Evolutionary conservation across 2,329 filamentous ascomycete genomes (phyloP).

Genomic region (Teratosphaeria nubilosa): DNA sequence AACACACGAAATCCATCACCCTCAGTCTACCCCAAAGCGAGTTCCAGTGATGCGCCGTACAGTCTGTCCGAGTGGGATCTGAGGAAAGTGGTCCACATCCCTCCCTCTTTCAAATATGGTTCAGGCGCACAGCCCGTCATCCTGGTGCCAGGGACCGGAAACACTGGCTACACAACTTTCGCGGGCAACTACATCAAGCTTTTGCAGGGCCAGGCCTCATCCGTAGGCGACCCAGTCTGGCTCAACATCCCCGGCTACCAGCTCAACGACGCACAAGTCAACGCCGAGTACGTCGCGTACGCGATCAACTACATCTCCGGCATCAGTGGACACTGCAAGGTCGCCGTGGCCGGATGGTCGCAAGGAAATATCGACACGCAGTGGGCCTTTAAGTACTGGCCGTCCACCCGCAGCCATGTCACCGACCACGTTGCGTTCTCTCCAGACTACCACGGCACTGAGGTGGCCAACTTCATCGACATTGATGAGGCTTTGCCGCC

Average conservation of each 20-base stretch:
- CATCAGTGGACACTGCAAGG: conserved; percentile 28
- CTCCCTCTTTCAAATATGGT: conserved; percentile 38
- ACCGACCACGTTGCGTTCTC: conserved; percentile 44
- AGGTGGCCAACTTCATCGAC: conserved; percentile 27
- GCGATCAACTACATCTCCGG: conserved; percentile 47
- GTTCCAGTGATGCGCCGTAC: conserved; percentile 39
- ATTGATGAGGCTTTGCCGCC: conserved; percentile 23
- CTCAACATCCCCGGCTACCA: conserved; percentile 44
- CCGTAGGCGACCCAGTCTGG: conserved; percentile 43
- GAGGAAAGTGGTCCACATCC: conserved; percentile 44
- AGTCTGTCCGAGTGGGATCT: conserved; percentile 37
- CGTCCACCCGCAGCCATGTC: conserved; percentile 35
- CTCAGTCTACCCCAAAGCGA: conserved; percentile 30
- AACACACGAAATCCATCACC: conserved; percentile 16
- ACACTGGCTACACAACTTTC: conserved; percentile 38
- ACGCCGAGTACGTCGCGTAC: conserved; percentile 48
- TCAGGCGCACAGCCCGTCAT: conserved; percentile 15
- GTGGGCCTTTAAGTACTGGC: conserved; percentile 51
- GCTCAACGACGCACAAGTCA: conserved; percentile 41
- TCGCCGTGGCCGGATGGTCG: conserved; percentile 44
- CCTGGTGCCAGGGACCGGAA: conserved; percentile 43
- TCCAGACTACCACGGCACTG: conserved; percentile 44
- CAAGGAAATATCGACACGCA: conserved; percentile 47
- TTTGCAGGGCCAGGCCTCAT: conserved; percentile 29
- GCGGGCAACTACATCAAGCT: conserved; percentile 41